Percentiles rank a stretch among this genome's conserved stretches.
Conservation (phyloP, 75 land plant species). For the Chamaecyparis obtusa region DNA sequence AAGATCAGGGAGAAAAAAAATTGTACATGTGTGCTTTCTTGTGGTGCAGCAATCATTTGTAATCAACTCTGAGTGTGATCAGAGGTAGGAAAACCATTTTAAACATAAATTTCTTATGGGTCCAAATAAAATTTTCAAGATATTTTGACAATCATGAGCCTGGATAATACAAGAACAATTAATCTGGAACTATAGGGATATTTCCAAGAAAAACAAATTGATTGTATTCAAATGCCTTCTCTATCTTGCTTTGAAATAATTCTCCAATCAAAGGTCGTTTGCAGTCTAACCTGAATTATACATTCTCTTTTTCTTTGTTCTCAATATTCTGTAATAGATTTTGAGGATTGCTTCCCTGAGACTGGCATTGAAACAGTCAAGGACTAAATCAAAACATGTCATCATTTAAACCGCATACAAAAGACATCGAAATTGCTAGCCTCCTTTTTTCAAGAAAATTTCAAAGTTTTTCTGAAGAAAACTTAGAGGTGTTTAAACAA, state of each 20-base stretch:
- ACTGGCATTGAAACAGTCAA: not conserved
- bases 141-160: slow-evolving; percentile 2
- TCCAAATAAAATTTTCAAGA: not conserved
- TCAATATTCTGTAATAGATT: not conserved
- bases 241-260: not conserved
- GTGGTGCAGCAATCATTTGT: not conserved
- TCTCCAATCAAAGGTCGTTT: not conserved
- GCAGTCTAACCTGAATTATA: not conserved
- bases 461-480: not conserved
- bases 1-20: not conserved
- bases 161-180: not conserved
- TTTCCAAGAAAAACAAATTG: not conserved
- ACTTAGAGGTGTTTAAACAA: not conserved
- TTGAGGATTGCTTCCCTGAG: not conserved
- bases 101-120: not conserved
- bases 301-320: not conserved
- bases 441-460: not conserved
- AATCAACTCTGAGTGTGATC: not conserved
- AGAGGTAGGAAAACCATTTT: not conserved
- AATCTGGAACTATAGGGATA: not conserved
- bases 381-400: not conserved
- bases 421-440: not conserved
- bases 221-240: not conserved
- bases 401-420: not conserved
- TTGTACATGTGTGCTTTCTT: not conserved